Percentiles rank a stretch among this genome's conserved stretches.
Evolutionary conservation across 305 asterid genomes (phyloP).

Genomic region (Fraxinus platypoda): DNA sequence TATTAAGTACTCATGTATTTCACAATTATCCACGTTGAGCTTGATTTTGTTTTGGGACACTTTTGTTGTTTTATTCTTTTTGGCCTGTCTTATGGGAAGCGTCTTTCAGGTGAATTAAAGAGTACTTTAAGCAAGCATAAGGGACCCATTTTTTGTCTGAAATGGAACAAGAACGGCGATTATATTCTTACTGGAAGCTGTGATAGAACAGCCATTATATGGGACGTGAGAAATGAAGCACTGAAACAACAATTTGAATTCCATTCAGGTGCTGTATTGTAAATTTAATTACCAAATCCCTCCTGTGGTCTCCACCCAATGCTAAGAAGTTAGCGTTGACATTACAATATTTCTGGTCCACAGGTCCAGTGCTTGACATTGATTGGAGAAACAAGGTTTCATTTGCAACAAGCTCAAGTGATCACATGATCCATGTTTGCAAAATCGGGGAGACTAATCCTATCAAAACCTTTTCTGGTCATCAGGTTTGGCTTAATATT

Average conservation of each 20-base stretch:
- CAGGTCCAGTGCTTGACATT: constrained; percentile 33
- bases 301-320: neutral
- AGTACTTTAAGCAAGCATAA: constrained; percentile 29
- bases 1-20: neutral
- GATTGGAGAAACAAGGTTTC: constrained; percentile 34
- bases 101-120: constrained; percentile 29
- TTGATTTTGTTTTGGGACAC: neutral
- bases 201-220: constrained; percentile 31
- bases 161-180: constrained; percentile 36
- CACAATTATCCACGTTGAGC: neutral
- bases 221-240: constrained; percentile 30
- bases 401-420: constrained; percentile 40
- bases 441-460: constrained; percentile 28
- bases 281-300: neutral
- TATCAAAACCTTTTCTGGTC: constrained; percentile 28
- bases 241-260: constrained; percentile 25
- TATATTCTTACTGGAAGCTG: constrained; percentile 34
- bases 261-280: constrained; percentile 25
- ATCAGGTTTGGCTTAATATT: constrained; percentile 29
- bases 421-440: constrained; percentile 29
- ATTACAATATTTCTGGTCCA: neutral
- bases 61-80: neutral
- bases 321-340: neutral
- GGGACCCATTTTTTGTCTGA: constrained; percentile 32
- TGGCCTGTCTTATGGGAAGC: neutral